Conservation (phyloP, 352 stramenopile genomes). For the Blastocystis sp. region DNA sequence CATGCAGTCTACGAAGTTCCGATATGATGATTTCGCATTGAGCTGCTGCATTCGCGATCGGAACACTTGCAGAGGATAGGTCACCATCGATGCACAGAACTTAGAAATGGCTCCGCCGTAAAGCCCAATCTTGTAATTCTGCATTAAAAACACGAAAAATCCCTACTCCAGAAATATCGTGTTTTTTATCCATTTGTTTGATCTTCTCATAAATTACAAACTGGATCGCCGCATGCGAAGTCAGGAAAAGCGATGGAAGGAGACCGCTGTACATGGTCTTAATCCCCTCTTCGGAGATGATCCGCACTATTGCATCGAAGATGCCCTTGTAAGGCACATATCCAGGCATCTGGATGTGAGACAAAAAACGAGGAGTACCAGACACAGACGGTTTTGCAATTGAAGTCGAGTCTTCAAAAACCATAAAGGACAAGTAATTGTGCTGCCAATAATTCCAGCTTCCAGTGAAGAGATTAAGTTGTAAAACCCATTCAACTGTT, state of each 20-base stretch:
- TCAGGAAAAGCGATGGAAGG: slow-evolving; percentile 33
- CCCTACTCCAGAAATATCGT: background rate
- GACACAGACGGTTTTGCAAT: slow-evolving; percentile 27
- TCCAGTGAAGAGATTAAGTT: slow-evolving; percentile 59
- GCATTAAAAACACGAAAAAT: background rate
- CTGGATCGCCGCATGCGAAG: slow-evolving; percentile 56
- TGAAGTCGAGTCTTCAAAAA: slow-evolving; percentile 59
- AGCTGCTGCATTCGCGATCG: slow-evolving; percentile 53
- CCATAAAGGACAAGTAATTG: slow-evolving; percentile 52
- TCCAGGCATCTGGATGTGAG: slow-evolving; percentile 12
- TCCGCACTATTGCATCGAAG: background rate
- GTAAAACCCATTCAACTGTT: slow-evolving; percentile 45
- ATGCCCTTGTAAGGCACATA: slow-evolving; percentile 53
- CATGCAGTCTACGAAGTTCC: slow-evolving; percentile 14
- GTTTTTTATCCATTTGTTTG: slow-evolving; percentile 29
- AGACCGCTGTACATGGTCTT: slow-evolving; percentile 57
- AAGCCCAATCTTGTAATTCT: slow-evolving; percentile 55
- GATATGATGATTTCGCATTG: slow-evolving; percentile 51
- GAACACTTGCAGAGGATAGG: slow-evolving; percentile 56
- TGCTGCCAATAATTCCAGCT: slow-evolving; percentile 46
- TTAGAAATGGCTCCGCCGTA: slow-evolving; percentile 45
- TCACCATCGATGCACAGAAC: slow-evolving; percentile 56
- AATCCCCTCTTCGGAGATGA: slow-evolving; percentile 36
- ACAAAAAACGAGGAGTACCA: background rate
- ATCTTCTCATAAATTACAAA: slow-evolving; percentile 61